phyloP scores from a whole-genome alignment of 345 rosid species.

The Eutrema yunnanense region DNA sequence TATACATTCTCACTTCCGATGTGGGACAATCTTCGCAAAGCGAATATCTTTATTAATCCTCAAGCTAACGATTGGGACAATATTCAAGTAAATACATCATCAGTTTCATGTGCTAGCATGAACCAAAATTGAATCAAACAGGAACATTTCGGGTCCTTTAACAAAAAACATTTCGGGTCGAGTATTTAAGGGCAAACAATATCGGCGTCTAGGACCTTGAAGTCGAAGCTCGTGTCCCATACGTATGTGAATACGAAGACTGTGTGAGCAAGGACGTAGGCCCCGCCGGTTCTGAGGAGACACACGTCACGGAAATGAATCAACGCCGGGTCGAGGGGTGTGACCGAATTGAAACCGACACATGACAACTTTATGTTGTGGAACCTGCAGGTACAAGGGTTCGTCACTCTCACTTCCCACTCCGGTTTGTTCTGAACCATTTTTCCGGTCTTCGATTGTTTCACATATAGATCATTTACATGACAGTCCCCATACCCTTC shows the following conservation, averaged over 20 bases:
- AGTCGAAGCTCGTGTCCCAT: constrained; percentile 17
- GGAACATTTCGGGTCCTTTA: neutral
- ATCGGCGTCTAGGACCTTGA: neutral
- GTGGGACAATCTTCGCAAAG: too few species aligned
- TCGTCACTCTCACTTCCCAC: constrained; percentile 16
- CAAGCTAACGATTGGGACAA: neutral
- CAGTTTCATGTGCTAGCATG: neutral
- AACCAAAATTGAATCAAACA: neutral
- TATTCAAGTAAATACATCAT: neutral
- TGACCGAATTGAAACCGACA: constrained; percentile 10
- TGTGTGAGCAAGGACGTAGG: neutral
- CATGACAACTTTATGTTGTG: neutral
- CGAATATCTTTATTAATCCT: neutral
- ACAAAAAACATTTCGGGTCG: neutral
- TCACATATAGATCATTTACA: neutral
- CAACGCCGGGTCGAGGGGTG: neutral
- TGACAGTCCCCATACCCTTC: constrained; percentile 10
- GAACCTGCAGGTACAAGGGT: constrained; percentile 6
- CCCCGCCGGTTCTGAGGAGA: neutral
- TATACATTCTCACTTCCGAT: too few species aligned
- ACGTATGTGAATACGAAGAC: constrained; percentile 4
- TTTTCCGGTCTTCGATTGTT: constrained; percentile 15
- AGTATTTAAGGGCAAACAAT: neutral
- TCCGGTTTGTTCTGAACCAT: constrained; percentile 15
- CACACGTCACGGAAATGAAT: neutral